These are phyloP conservation scores for Kodamaea neixiangensis DNA, from an alignment of 805 yeast genomes.

Conservation along the genomic window DNA sequence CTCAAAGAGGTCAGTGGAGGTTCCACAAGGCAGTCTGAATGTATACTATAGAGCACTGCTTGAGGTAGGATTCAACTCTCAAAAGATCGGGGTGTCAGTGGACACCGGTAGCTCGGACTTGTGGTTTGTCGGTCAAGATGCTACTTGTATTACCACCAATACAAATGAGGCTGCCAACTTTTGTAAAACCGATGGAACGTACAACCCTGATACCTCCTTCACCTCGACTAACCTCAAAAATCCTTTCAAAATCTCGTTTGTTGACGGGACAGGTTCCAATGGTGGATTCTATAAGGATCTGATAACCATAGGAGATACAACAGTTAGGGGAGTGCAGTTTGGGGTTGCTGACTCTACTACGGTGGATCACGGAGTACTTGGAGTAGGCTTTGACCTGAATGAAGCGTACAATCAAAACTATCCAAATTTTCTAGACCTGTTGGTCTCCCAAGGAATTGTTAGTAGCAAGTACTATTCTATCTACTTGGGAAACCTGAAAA, in stretches of 20 bases:
- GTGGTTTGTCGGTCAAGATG: slow-evolving; percentile 5
- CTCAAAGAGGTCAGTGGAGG: slow-evolving; percentile 1
- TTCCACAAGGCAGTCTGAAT: slow-evolving; percentile 1
- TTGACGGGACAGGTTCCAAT: slow-evolving; percentile 1
- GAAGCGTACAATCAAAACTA: slow-evolving; percentile 7
- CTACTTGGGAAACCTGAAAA: slow-evolving; percentile 12
- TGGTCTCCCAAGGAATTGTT: slow-evolving; percentile 8
- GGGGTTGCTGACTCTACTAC: slow-evolving; percentile 5
- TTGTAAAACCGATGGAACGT: slow-evolving; percentile 11
- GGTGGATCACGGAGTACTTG: slow-evolving; percentile 5
- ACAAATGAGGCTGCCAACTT: neutral
- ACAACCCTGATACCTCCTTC: slow-evolving; percentile 9
- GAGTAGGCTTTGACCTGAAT: slow-evolving; percentile 8
- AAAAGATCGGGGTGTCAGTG: slow-evolving; percentile 9
- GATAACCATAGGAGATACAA: slow-evolving; percentile 2
- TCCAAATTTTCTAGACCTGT: slow-evolving; percentile 4
- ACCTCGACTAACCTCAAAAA: slow-evolving; percentile 6
- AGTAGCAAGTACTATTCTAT: slow-evolving; percentile 15
- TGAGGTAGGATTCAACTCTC: neutral
- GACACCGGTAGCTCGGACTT: slow-evolving; percentile 15
- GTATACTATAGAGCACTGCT: slow-evolving; percentile 5
- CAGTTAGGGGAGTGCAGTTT: neutral
- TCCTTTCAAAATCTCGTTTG: slow-evolving; percentile 4
- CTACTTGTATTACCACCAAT: neutral
- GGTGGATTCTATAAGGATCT: slow-evolving; percentile 6